phyloP scores from a whole-genome alignment of 768 basidiomycete species.

The Plicaturopsis crispa region DNA sequence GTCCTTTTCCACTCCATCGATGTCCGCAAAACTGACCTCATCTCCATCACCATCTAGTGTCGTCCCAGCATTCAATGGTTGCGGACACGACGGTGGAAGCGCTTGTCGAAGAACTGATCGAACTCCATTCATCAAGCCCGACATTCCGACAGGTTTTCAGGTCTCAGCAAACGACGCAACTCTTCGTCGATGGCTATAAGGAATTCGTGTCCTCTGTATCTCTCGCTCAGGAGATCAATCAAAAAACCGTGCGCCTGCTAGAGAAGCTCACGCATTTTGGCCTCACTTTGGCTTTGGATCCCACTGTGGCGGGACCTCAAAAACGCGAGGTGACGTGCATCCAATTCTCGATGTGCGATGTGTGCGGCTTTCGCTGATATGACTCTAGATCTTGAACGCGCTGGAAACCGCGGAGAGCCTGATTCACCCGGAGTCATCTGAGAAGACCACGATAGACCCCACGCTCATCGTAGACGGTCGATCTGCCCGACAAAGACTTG shows the following conservation, averaged over 20 bases:
- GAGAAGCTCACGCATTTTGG: conserved; percentile 71
- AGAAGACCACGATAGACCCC: conserved; percentile 46
- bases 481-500: conserved; percentile 42
- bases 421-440: conserved; percentile 36
- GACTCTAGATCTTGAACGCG: conserved; percentile 47
- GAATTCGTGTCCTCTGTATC: conserved; percentile 41
- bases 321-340: conserved; percentile 58
- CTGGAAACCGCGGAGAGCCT: conserved; percentile 45
- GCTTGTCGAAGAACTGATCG: conserved; percentile 62
- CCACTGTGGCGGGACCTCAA: conserved; percentile 51
- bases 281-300: conserved; percentile 58
- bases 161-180: conserved; percentile 59
- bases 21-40: not conserved
- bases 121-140: conserved; percentile 53
- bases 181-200: conserved; percentile 61
- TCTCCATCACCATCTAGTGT: not conserved
- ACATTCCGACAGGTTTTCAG: conserved; percentile 70
- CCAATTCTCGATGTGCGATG: not conserved
- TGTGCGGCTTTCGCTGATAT: conserved; percentile 1
- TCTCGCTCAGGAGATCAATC: conserved; percentile 28
- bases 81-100: conserved; percentile 41
- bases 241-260: conserved; percentile 42
- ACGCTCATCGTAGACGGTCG: conserved; percentile 43
- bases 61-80: conserved; percentile 3
- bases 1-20: conserved; percentile 3